Evolutionary conservation across 257 asterid species (phyloP), one percentile per base, ranked within the genome.

Genomic region (Galeopsis tetrahit): DNA sequence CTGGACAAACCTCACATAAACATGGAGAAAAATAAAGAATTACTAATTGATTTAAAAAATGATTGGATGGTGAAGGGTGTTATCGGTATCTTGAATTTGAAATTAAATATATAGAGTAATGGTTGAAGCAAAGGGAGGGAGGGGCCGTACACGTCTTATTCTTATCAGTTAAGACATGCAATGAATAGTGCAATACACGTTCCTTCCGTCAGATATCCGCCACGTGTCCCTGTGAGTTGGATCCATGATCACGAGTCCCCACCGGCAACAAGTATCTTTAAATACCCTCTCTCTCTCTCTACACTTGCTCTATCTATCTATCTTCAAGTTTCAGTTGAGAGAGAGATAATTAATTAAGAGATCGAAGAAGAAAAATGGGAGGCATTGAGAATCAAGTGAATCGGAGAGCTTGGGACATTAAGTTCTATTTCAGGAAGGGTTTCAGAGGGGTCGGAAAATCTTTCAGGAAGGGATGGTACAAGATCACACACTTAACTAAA

Each of bases 401-500:
- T 83, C 79, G 35, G 10, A 85, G 82, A 73, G 85, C 90, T 1
- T 44, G 9, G 28, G 86, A 81, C 35, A 4, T 86, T 46, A 80
- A 80, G 46, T 6, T 1, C 32, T 1, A 81, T 7, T 82, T 88
- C 83, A 83, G 79, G 85, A 88, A 68, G 39, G 93, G 97, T 8
- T 73, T 81, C 77, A 85, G 57, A 71, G 7, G 66, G 55, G 89
- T 88, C 3, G 82, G 86, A 1, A 44, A 70, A 7, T 80, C 91
- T 42, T 86, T 84, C 86, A 90, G 85, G 83, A 90, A 84, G 73
- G 93, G 90, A 64, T 88, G 93, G 93, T 2, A 70, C 82, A 88
- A 85, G 87, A 69, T 84, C 28, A 21, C 28, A 0, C 28, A 21
- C 28, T 21, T 21, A 21, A 21, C 28, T 21, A 21, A 21, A 21